A percentile compares a stretch with the other conserved stretches of the same genome.
Evolutionary conservation across 2,329 filamentous ascomycete genomes (phyloP).

Genomic region (Aspergillus tanneri): DNA sequence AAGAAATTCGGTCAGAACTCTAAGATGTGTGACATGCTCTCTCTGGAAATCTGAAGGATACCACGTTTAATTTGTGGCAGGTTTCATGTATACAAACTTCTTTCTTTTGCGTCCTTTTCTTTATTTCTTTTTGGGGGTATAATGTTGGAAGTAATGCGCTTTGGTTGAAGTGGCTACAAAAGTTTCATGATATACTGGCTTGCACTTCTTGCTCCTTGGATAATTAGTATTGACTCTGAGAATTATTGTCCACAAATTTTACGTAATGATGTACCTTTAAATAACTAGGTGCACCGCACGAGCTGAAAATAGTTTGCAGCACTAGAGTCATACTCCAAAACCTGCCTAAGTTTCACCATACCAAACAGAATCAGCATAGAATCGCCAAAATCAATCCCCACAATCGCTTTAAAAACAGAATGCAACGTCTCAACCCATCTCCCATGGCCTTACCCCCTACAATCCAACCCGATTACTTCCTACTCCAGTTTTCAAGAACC

Average conservation of each 20-base stretch:
- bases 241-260: no score
- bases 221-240: neutral
- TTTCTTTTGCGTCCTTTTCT: no score
- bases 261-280: no score
- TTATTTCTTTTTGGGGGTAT: neutral
- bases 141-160: neutral
- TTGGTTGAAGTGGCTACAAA: neutral
- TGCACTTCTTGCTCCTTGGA: neutral
- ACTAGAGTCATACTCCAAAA: no score
- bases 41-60: neutral
- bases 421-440: neutral
- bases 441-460: no score
- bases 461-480: neutral
- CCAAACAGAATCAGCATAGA: neutral
- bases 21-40: conserved; percentile 19
- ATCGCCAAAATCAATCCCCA: neutral
- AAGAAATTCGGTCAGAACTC: conserved; percentile 32
- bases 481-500: neutral
- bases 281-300: no score
- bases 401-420: conserved; percentile 4
- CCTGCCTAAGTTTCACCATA: no score
- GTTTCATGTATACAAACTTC: no score
- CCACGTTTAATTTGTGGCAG: no score
- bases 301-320: no score
- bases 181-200: neutral